Evolutionary conservation across 805 yeast genomes (phyloP).

Genomic region (Myxozyma monticola): DNA sequence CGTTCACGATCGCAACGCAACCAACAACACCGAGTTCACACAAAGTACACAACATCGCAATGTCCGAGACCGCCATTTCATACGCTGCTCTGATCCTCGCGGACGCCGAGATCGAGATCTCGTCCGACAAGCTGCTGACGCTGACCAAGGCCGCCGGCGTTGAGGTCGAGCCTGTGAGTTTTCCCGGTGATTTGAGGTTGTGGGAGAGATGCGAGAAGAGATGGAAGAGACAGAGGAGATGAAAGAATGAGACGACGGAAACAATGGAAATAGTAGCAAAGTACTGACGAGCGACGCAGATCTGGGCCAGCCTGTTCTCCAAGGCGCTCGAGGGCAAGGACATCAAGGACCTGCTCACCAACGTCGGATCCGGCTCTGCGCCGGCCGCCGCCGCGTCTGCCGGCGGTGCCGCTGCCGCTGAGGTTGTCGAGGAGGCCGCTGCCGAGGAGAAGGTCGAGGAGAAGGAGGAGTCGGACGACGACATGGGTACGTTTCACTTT

Average conservation of each 20-base stretch:
- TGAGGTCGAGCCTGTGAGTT: slow-evolving; percentile 59
- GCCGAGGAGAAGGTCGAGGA: slow-evolving; percentile 34
- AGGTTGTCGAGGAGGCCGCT: slow-evolving; percentile 30
- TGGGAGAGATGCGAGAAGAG: too few relatives aligned
- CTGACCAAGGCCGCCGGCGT: slow-evolving; percentile 82
- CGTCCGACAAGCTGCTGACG: slow-evolving; percentile 78
- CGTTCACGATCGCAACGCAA: too few relatives aligned
- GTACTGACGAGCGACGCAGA: slow-evolving; percentile 41
- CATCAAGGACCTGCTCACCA: slow-evolving; percentile 75
- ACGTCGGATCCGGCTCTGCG: slow-evolving; percentile 69
- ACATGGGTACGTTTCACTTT: slow-evolving; percentile 70
- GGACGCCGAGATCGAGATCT: slow-evolving; percentile 93
- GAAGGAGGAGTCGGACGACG: slow-evolving; percentile 48
- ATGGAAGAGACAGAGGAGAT: too few relatives aligned
- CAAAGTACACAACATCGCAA: too few relatives aligned
- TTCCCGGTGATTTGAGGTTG: not conserved
- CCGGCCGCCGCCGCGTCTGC: slow-evolving; percentile 70
- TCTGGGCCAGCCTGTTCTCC: slow-evolving; percentile 87
- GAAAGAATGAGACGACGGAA: too few relatives aligned
- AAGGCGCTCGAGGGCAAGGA: slow-evolving; percentile 84
- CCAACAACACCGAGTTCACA: too few relatives aligned
- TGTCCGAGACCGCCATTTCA: slow-evolving; percentile 77
- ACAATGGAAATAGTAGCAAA: too few relatives aligned
- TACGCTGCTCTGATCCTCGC: slow-evolving; percentile 99
- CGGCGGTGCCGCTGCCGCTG: slow-evolving; percentile 53